Evolutionary conservation across 2,329 filamentous ascomycete species (phyloP), one percentile per base, ranked within the genome.

Genomic region (Metarhizium anisopliae): DNA sequence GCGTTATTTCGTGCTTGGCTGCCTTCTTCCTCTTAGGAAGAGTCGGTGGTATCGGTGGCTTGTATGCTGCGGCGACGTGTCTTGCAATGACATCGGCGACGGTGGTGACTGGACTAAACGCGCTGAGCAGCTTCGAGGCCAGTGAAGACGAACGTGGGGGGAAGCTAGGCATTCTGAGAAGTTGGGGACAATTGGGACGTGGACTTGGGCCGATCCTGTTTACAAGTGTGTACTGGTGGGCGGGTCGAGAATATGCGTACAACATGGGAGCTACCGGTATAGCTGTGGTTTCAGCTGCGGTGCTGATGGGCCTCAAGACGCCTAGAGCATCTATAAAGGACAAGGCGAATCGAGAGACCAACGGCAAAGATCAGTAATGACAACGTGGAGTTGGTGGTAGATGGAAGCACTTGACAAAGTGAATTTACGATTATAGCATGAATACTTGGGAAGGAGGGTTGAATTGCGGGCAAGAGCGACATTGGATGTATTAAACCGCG

Each of bases 141-240:
- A 78, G 77, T 49, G 85, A 87, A 58, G 81, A 80, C 42, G 92
- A 97, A 72, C 80, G 93, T 45, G 94, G 94, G 3, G 85, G 85
- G 50, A 95, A 95, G 67, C 74, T 99, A 53, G 94, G 94, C 3
- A 86, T 89, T 56, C 79, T 97, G 62, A 80, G 94, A 32, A 84
- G 80, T 62, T 85, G 78, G 85, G 93, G 94, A 6, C 94, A 99
- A 76, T 80, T 92, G 4, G 94, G 94, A 2, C 81, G 94, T 38
- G 90, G 92, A 0, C 70, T 95, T 11, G 94, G 94, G 0, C 94
- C 94, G 0, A 70, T 99, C 4, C 73, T 95, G 40, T 99, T 99
- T 68, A 97, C 94, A 59, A 90, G 90, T 51, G 77, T 99, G 55
- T 99, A 99, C 74, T 99, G 94, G 94, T 99, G 94, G 94, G 92